Evolutionary conservation across 768 basidiomycete species (phyloP).

Genomic region (Russula sp.): DNA sequence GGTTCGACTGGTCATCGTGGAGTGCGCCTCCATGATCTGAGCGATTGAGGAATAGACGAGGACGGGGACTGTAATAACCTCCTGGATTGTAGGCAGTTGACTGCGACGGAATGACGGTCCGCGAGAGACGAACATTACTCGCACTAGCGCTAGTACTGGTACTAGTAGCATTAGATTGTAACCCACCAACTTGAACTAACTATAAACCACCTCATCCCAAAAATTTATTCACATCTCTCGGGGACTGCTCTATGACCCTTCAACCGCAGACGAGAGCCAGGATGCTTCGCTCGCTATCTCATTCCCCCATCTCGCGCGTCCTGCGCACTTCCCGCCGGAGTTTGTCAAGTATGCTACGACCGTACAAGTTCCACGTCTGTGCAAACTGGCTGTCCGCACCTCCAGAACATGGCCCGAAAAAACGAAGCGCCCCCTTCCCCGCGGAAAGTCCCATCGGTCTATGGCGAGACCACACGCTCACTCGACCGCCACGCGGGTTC

Average conservation of each 20-base stretch:
- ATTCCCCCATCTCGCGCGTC: background rate
- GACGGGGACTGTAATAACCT: background rate
- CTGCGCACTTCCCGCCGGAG: slow-evolving; percentile 5
- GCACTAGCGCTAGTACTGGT: no score
- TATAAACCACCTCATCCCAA: background rate
- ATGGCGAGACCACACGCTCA: slow-evolving; percentile 66
- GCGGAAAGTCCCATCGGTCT: slow-evolving; percentile 50
- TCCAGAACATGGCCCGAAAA: slow-evolving; percentile 31
- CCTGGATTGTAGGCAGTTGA: background rate
- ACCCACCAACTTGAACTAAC: no score
- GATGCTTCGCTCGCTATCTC: slow-evolving; percentile 1
- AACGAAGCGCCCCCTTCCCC: slow-evolving; percentile 47
- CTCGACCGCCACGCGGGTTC: slow-evolving; percentile 36
- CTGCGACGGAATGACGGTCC: background rate
- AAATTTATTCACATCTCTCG: background rate
- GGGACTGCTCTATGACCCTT: background rate
- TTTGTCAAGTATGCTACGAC: slow-evolving; percentile 33
- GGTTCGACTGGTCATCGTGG: slow-evolving; percentile 10
- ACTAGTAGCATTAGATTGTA: background rate
- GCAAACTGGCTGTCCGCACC: slow-evolving; percentile 77
- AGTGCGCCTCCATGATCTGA: background rate
- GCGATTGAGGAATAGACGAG: background rate
- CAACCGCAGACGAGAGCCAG: background rate
- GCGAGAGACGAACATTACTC: background rate
- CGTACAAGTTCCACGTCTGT: slow-evolving; percentile 72